Evolutionary conservation across 345 rosid genomes (phyloP).

Genomic region (Eucalyptus victrix): DNA sequence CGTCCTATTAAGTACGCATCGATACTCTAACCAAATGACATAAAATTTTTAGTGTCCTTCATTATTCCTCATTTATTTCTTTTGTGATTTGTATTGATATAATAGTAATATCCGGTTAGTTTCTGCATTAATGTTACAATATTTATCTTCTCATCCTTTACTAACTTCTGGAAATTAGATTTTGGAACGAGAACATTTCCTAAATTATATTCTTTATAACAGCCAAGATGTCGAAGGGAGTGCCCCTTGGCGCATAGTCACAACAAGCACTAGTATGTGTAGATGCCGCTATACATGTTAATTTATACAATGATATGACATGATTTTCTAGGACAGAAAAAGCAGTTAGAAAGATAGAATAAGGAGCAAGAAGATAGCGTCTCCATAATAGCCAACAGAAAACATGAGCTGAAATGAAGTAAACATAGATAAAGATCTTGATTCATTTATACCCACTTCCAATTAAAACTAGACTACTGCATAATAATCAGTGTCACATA

Average conservation of each 20-base stretch:
- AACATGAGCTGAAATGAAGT: neutral
- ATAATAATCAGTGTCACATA: neutral
- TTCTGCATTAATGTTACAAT: rapidly evolving
- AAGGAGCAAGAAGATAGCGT: neutral
- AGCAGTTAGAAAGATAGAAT: neutral
- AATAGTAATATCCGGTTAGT: rapidly evolving
- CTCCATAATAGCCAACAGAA: neutral
- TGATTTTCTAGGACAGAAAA: neutral
- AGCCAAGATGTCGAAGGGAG: neutral
- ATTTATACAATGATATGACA: neutral
- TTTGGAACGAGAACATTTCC: neutral
- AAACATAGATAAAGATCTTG: neutral
- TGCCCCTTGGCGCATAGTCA: neutral
- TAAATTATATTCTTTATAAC: neutral
- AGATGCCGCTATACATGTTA: too few species aligned
- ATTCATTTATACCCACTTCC: neutral
- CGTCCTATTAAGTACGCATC: rapidly evolving
- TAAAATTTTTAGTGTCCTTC: too few species aligned
- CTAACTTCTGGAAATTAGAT: too few species aligned
- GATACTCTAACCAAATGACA: rapidly evolving
- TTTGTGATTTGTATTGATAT: too few species aligned
- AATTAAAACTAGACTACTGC: neutral
- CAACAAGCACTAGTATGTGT: too few species aligned
- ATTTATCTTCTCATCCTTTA: neutral
- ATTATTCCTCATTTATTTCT: too few species aligned